Evolutionary conservation across 345 rosid genomes (phyloP).

Genomic region (Euclidium syriacum): DNA sequence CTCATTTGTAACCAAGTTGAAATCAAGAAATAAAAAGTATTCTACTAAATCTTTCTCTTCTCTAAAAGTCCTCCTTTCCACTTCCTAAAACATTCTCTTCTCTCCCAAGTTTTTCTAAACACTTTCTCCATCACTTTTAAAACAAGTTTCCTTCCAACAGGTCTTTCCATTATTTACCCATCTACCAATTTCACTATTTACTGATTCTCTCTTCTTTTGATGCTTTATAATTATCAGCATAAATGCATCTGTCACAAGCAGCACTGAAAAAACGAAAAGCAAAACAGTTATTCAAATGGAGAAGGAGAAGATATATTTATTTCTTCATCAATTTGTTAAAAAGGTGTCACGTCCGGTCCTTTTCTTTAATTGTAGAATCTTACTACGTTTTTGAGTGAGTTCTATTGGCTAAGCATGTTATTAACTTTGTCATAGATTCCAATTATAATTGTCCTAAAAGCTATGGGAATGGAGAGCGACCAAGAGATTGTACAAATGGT

Average conservation of each 20-base stretch:
- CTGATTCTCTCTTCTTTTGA: conserved; percentile 14
- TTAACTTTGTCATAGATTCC: conserved; percentile 57
- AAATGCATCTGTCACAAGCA: conserved; percentile 93
- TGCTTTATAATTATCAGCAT: conserved; percentile 47
- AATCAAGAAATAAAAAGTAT: no score
- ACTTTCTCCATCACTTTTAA: no score
- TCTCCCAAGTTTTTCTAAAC: no score
- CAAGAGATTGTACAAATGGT: conserved; percentile 95
- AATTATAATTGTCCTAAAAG: conserved; percentile 80
- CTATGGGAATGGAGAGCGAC: conserved; percentile 98
- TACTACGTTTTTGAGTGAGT: neutral
- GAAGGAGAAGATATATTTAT: conserved; percentile 78
- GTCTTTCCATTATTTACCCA: neutral
- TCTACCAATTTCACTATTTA: neutral
- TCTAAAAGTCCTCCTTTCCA: no score
- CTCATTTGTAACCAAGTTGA: no score
- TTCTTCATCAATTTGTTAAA: conserved; percentile 59
- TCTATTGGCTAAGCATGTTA: conserved; percentile 12
- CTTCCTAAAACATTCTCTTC: no score
- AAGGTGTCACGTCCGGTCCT: conserved; percentile 43
- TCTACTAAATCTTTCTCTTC: no score
- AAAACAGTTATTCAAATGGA: conserved; percentile 89
- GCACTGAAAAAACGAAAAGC: conserved; percentile 78
- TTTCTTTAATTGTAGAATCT: conserved; percentile 5
- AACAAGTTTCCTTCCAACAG: no score